These are phyloP conservation scores for Narthecium ossifragum DNA, from an alignment of 106 monocot genomes.

Conservation along the genomic window DNA sequence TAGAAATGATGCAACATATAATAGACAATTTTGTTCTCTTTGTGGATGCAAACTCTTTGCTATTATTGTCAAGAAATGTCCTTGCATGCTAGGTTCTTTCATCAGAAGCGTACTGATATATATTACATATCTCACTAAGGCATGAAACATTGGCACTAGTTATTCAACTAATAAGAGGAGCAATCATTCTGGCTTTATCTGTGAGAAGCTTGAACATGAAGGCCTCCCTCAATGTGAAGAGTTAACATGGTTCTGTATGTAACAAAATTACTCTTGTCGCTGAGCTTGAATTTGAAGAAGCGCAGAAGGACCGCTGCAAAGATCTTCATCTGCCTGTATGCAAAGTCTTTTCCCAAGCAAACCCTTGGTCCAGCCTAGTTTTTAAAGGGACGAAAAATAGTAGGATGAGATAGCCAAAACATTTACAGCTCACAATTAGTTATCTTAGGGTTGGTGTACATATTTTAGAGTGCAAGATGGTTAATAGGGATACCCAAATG, in stretches of 20 bases:
- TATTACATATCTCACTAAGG: background rate
- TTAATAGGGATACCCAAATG: no score
- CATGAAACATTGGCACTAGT: background rate
- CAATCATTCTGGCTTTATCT: slow-evolving; percentile 7
- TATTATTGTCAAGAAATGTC: background rate
- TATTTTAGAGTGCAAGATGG: no score
- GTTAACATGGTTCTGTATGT: slow-evolving; percentile 29
- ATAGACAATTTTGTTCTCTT: background rate
- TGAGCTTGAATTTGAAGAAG: slow-evolving; percentile 28
- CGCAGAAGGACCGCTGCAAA: no score
- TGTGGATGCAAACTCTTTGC: background rate
- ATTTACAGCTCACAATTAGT: no score
- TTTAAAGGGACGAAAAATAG: background rate
- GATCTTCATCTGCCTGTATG: no score
- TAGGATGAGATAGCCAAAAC: no score
- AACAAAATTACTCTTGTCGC: no score
- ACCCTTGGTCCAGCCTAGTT: slow-evolving; percentile 51
- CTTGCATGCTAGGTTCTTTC: background rate
- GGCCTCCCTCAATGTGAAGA: slow-evolving; percentile 42
- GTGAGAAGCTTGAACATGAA: slow-evolving; percentile 22
- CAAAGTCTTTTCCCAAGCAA: slow-evolving; percentile 65
- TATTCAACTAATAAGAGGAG: background rate
- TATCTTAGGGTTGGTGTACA: no score
- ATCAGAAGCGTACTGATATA: no score
- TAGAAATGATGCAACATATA: no score